Percentiles rank a stretch among this genome's conserved stretches.
phyloP scores from a whole-genome alignment of 768 basidiomycete genomes.

The Boletus patriciae region DNA sequence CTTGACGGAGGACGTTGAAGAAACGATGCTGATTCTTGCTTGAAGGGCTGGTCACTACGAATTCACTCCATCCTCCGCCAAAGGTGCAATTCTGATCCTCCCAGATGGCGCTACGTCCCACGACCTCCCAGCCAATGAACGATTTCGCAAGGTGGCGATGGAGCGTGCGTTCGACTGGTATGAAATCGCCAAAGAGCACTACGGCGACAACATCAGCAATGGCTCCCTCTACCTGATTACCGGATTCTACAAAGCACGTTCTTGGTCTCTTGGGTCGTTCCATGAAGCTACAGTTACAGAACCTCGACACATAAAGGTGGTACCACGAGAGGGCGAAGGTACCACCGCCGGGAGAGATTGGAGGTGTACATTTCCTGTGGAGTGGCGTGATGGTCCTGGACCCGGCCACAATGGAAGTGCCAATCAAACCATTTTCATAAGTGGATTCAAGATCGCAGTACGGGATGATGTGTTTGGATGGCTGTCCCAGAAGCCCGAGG shows the following conservation, averaged over 20 bases:
- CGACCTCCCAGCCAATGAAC: slow-evolving; percentile 8
- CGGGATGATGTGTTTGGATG: neutral
- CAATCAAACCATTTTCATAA: slow-evolving; percentile 20
- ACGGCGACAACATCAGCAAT: neutral
- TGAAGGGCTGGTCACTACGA: neutral
- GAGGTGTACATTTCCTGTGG: neutral
- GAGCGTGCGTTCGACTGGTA: slow-evolving; percentile 27
- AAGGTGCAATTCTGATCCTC: slow-evolving; percentile 32
- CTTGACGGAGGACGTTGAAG: too few species aligned
- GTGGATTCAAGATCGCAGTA: slow-evolving; percentile 19
- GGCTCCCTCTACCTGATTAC: slow-evolving; percentile 24
- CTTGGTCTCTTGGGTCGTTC: slow-evolving; percentile 27
- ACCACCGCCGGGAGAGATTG: neutral
- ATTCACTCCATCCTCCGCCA: neutral
- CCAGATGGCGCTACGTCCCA: slow-evolving; percentile 27
- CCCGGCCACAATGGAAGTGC: neutral
- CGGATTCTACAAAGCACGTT: slow-evolving; percentile 25
- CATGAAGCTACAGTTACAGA: neutral
- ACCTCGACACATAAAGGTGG: neutral
- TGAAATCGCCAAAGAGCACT: slow-evolving; percentile 10
- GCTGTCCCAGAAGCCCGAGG: neutral
- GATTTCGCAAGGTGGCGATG: slow-evolving; percentile 15
- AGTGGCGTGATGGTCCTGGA: neutral
- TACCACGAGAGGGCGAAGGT: neutral
- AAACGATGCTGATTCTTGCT: neutral